Conservation (phyloP, 768 basidiomycete species). For the Mycena pura region DNA sequence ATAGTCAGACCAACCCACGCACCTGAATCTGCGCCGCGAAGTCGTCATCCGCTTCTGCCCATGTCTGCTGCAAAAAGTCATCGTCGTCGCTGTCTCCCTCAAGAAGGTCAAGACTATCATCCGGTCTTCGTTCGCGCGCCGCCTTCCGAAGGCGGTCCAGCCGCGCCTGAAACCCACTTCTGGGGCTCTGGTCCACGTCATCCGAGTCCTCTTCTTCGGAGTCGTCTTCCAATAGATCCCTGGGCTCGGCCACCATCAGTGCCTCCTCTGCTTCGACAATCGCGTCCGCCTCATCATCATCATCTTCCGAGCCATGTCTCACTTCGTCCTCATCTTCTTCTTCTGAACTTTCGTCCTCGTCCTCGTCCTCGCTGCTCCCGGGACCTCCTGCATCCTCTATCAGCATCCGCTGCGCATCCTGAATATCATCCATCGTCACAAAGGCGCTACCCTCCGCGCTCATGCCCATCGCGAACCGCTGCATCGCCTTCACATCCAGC, state of each 20-base stretch:
- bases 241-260: conserved; percentile 47
- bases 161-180: conserved; percentile 53
- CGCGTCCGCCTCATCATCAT: conserved; percentile 42
- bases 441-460: conserved; percentile 49
- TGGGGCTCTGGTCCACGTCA: conserved; percentile 43
- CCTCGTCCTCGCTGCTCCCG: conserved; percentile 28
- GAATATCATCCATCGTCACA: conserved; percentile 73
- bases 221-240: conserved; percentile 44
- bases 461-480: conserved; percentile 58
- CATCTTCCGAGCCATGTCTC: conserved; percentile 30
- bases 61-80: conserved; percentile 29
- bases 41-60: conserved; percentile 34
- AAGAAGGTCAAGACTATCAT: conserved; percentile 30
- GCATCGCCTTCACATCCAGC: conserved; percentile 55
- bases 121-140: conserved; percentile 31
- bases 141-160: conserved; percentile 46
- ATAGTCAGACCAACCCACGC: conserved; percentile 28
- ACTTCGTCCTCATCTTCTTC: conserved; percentile 30
- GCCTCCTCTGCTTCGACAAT: conserved; percentile 54
- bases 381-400: conserved; percentile 52
- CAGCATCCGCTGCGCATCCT: conserved; percentile 56
- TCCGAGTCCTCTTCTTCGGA: conserved; percentile 45
- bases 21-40: conserved; percentile 59
- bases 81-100: conserved; percentile 43
- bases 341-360: conserved; percentile 34